These are phyloP conservation scores for Neoboletus brunneissimus DNA, from an alignment of 768 basidiomycete genomes.

Conservation along the genomic window DNA sequence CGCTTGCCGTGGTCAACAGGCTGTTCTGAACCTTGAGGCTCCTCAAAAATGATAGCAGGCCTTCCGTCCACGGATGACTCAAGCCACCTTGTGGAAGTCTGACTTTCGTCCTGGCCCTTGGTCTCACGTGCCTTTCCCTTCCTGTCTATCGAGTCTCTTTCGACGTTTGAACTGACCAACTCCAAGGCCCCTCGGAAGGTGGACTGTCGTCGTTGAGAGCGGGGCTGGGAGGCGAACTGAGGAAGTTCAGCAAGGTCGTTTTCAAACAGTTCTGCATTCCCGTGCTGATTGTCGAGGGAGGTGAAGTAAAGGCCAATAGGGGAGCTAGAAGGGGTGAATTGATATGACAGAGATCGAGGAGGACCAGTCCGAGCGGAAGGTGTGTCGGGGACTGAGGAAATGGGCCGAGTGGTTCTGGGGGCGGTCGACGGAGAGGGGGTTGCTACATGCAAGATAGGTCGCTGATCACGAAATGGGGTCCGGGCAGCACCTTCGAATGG, in stretches of 20 bases:
- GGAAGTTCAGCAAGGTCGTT: conserved; percentile 36
- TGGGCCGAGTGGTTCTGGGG: conserved; percentile 4
- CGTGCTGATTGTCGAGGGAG: conserved; percentile 25
- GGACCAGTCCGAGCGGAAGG: conserved; percentile 71
- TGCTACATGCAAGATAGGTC: conserved; percentile 15
- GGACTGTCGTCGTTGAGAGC: conserved; percentile 30
- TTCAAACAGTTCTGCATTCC: conserved; percentile 27
- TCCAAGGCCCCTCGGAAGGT: conserved; percentile 68
- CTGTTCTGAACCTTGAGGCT: conserved; percentile 18
- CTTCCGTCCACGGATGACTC: conserved; percentile 51
- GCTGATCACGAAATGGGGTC: conserved; percentile 3
- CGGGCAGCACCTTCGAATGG: background rate
- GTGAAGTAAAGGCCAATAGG: conserved; percentile 29
- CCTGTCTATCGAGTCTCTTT: conserved; percentile 43
- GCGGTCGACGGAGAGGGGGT: conserved; percentile 8
- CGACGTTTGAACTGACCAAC: conserved; percentile 28
- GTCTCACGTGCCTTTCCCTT: conserved; percentile 55
- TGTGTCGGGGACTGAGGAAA: conserved; percentile 32
- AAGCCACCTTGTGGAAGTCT: conserved; percentile 55
- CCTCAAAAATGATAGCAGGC: conserved; percentile 33
- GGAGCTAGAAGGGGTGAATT: conserved; percentile 51
- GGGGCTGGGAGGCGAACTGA: conserved; percentile 29
- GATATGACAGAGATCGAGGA: conserved; percentile 68
- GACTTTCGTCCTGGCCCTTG: conserved; percentile 47
- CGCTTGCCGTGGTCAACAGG: conserved; percentile 27